These are phyloP conservation scores for Didymella segeticola DNA, from an alignment of 2,329 filamentous ascomycete genomes.

Conservation along the genomic window DNA sequence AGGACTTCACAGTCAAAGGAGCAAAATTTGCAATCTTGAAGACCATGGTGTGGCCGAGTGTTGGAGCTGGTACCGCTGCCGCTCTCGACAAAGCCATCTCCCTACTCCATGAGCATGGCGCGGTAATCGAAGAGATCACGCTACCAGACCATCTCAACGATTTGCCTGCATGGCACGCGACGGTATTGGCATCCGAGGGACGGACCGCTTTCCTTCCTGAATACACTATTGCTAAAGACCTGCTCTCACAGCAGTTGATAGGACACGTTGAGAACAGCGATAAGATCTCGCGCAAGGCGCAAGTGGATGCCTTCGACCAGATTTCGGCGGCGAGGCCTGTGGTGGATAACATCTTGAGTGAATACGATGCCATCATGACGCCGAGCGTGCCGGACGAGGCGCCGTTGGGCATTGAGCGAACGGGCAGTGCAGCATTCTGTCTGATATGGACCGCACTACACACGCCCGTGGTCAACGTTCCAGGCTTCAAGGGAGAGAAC, in stretches of 20 bases:
- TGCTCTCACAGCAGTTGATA: constrained; percentile 55
- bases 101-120: constrained; percentile 56
- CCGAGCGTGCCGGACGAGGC: constrained; percentile 68
- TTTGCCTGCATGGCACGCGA: constrained; percentile 60
- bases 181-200: constrained; percentile 61
- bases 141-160: constrained; percentile 59
- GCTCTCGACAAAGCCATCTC: constrained; percentile 46
- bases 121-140: constrained; percentile 62
- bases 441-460: constrained; percentile 63
- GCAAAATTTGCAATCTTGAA: constrained; percentile 60
- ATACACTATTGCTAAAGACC: constrained; percentile 56
- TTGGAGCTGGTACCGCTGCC: constrained; percentile 44
- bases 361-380: constrained; percentile 63
- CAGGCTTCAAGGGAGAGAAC: constrained; percentile 65
- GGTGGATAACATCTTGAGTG: constrained; percentile 59
- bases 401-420: constrained; percentile 60
- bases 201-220: constrained; percentile 62
- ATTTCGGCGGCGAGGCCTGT: constrained; percentile 61
- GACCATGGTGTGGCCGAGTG: constrained; percentile 59
- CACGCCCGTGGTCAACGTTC: constrained; percentile 68
- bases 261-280: constrained; percentile 60
- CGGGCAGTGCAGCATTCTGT: constrained; percentile 63
- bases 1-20: constrained; percentile 51
- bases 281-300: constrained; percentile 54
- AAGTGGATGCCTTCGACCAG: constrained; percentile 63